These are phyloP conservation scores for Zopfia rhizophila DNA, from an alignment of 2,329 filamentous ascomycete genomes.

Conservation along the genomic window DNA sequence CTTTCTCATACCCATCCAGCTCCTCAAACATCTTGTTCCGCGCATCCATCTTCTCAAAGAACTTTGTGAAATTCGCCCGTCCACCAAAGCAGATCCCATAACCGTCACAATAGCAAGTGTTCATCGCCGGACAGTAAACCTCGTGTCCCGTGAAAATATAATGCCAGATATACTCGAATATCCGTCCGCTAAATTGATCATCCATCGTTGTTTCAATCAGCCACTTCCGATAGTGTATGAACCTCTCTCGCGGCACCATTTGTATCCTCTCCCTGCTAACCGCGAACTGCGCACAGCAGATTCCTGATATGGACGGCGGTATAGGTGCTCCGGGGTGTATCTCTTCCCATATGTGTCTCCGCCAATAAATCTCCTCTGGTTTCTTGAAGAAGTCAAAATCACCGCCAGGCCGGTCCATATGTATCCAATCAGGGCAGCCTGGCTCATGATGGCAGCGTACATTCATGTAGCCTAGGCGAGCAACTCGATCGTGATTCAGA, in stretches of 20 bases:
- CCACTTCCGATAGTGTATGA: slow-evolving; percentile 65
- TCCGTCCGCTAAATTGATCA: slow-evolving; percentile 50
- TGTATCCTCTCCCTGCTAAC: slow-evolving; percentile 61
- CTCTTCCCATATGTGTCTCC: slow-evolving; percentile 50
- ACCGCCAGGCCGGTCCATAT: slow-evolving; percentile 54
- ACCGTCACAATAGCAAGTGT: slow-evolving; percentile 69
- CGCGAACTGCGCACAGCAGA: slow-evolving; percentile 68
- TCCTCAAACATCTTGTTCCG: slow-evolving; percentile 54
- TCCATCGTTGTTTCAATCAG: slow-evolving; percentile 52
- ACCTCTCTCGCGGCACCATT: slow-evolving; percentile 62
- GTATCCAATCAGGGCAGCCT: slow-evolving; percentile 69
- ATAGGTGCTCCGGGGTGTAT: slow-evolving; percentile 54
- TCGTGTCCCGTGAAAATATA: slow-evolving; percentile 54
- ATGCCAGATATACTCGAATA: slow-evolving; percentile 55
- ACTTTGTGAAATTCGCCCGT: slow-evolving; percentile 60
- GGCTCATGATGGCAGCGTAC: slow-evolving; percentile 68
- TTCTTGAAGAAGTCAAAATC: slow-evolving; percentile 53
- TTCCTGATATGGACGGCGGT: slow-evolving; percentile 50
- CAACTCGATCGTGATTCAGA: slow-evolving; percentile 63
- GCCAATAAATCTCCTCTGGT: slow-evolving; percentile 51
- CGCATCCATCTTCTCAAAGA: slow-evolving; percentile 58
- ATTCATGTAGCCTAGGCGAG: slow-evolving; percentile 67
- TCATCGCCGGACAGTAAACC: slow-evolving; percentile 51
- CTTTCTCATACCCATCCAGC: slow-evolving; percentile 50
- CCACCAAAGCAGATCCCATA: slow-evolving; percentile 71